Evolutionary conservation across 2,329 filamentous ascomycete genomes (phyloP).

Genomic region (Truncatella angustata): DNA sequence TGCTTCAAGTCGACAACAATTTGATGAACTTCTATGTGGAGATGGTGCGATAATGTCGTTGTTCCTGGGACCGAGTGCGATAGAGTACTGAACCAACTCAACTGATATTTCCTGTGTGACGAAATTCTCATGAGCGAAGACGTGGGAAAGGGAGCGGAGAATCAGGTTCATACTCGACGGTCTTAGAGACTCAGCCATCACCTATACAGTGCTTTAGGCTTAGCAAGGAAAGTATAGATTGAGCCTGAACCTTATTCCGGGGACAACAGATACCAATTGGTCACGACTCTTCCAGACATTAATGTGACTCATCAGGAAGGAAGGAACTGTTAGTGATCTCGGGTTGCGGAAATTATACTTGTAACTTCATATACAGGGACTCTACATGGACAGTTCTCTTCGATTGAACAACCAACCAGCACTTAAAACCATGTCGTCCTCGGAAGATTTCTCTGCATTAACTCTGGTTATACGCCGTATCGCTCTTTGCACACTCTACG

Average conservation of each 20-base stretch:
- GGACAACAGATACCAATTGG: slow-evolving; percentile 34
- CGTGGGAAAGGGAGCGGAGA: neutral
- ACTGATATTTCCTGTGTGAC: slow-evolving; percentile 38
- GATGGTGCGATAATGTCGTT: slow-evolving; percentile 45
- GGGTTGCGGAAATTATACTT: neutral
- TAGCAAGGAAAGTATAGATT: slow-evolving; percentile 23
- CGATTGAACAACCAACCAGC: neutral
- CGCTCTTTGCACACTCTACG: slow-evolving; percentile 26
- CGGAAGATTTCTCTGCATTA: neutral
- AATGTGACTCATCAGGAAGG: slow-evolving; percentile 27
- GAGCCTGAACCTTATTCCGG: slow-evolving; percentile 33
- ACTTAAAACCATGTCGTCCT: neutral
- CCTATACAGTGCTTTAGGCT: slow-evolving; percentile 12
- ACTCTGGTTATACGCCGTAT: slow-evolving; percentile 1
- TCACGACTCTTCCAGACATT: slow-evolving; percentile 26
- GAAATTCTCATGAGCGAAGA: slow-evolving; percentile 32
- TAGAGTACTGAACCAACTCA: slow-evolving; percentile 51
- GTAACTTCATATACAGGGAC: neutral
- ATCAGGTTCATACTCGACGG: slow-evolving; percentile 22
- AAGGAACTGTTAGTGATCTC: neutral
- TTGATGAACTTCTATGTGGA: slow-evolving; percentile 44
- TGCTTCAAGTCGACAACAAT: slow-evolving; percentile 24
- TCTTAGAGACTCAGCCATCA: slow-evolving; percentile 26
- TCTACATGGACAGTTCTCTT: neutral
- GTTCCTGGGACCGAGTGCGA: slow-evolving; percentile 48